Evolutionary conservation across 1,139 yeast genomes (phyloP).

Genomic region (Saccharomyces hybrid): DNA sequence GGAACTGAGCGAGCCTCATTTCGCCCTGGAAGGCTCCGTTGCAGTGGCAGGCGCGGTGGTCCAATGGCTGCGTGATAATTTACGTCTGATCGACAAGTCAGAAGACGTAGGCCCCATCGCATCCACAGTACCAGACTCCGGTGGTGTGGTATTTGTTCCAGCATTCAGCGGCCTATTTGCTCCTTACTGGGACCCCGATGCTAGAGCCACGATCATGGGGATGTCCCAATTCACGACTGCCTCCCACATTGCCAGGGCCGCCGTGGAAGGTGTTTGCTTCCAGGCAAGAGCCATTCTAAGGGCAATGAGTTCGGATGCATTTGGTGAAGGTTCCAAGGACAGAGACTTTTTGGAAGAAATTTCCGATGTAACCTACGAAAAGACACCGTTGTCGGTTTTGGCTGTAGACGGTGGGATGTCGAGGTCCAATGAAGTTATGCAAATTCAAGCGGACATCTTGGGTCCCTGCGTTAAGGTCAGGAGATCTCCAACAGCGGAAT

Average conservation of each 20-base stretch:
- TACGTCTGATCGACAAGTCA: constrained; percentile 71
- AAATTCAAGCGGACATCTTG: constrained; percentile 85
- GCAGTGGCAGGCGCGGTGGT: constrained; percentile 97
- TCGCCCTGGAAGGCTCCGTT: constrained; percentile 90
- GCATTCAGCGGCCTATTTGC: constrained; percentile 93
- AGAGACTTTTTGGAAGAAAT: constrained; percentile 37
- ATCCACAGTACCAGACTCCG: constrained; percentile 69
- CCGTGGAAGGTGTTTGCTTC: constrained; percentile 90
- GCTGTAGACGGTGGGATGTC: constrained; percentile 97
- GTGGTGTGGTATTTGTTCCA: constrained; percentile 92
- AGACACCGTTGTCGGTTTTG: constrained; percentile 46
- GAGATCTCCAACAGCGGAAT: constrained; percentile 77
- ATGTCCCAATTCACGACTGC: constrained; percentile 84
- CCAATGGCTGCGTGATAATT: constrained; percentile 90
- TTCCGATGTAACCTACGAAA: constrained; percentile 29
- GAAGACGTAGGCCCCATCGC: constrained; percentile 90
- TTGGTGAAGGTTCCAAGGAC: constrained; percentile 35
- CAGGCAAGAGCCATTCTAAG: constrained; percentile 86
- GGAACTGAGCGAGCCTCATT: constrained; percentile 56
- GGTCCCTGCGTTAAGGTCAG: constrained; percentile 80
- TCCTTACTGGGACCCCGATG: constrained; percentile 92
- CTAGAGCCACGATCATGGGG: constrained; percentile 89
- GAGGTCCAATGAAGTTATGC: constrained; percentile 84
- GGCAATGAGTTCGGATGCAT: constrained; percentile 82
- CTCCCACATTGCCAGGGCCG: constrained; percentile 87